phyloP scores from a whole-genome alignment of 441 rosid genomes.

The Populus trichocarpa region DNA sequence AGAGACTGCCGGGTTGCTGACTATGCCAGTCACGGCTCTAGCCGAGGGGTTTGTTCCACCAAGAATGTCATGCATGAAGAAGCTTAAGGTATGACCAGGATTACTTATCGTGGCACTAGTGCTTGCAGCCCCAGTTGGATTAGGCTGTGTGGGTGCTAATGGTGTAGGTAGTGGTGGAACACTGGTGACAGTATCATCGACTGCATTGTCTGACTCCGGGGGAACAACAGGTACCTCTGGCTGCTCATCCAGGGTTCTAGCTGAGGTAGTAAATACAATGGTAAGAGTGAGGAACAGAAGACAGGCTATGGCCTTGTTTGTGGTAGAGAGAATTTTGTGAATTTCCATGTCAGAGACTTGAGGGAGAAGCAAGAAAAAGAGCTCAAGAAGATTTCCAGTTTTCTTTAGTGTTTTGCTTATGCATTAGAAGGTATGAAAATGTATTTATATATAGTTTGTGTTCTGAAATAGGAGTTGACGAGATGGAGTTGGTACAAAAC shows the following conservation, averaged over 20 bases:
- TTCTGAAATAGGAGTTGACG: slow-evolving; percentile 35
- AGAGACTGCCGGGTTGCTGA: slow-evolving; percentile 29
- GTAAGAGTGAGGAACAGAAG: slow-evolving; percentile 39
- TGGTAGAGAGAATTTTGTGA: slow-evolving; percentile 10
- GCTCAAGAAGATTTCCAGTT: neutral
- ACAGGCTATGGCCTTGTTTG: slow-evolving; percentile 18
- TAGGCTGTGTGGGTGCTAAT: slow-evolving; percentile 8
- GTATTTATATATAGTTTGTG: slow-evolving; percentile 24
- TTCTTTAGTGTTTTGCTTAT: slow-evolving; percentile 12
- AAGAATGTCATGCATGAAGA: slow-evolving; percentile 53
- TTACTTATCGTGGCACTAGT: slow-evolving; percentile 11
- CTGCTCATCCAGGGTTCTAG: slow-evolving; percentile 53
- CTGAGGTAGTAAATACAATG: slow-evolving; percentile 33
- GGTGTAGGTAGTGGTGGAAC: slow-evolving; percentile 18
- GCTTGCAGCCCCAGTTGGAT: slow-evolving; percentile 16
- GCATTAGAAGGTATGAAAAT: neutral
- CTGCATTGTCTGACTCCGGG: slow-evolving; percentile 20
- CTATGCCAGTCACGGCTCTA: slow-evolving; percentile 38
- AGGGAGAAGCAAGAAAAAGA: slow-evolving; percentile 6
- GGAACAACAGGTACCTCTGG: slow-evolving; percentile 24
- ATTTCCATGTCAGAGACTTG: slow-evolving; percentile 30
- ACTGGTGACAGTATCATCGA: slow-evolving; percentile 21
- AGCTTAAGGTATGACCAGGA: slow-evolving; percentile 26
- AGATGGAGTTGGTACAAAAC: slow-evolving; percentile 35
- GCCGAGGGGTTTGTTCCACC: slow-evolving; percentile 50